phyloP scores from a whole-genome alignment of 2,329 filamentous ascomycete genomes.

The Reticulascus tulasneorum region DNA sequence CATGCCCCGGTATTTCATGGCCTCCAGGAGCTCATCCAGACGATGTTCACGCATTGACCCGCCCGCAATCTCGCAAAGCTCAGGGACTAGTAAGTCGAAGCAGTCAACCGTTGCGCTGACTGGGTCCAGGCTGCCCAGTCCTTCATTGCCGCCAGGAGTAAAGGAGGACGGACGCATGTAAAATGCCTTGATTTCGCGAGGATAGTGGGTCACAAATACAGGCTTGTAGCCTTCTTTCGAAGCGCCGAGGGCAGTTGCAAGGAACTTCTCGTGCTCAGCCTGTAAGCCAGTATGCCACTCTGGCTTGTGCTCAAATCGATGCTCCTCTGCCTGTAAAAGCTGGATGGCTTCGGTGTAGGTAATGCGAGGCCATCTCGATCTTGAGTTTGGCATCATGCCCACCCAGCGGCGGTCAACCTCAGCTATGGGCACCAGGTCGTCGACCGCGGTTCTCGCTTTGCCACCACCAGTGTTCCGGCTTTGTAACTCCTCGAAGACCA shows the following conservation, averaged over 20 bases:
- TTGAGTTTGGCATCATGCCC: constrained; percentile 48
- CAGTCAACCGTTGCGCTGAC: constrained; percentile 67
- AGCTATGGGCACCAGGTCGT: constrained; percentile 38
- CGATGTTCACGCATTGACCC: constrained; percentile 88
- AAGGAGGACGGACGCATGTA: constrained; percentile 46
- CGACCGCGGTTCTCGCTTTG: constrained; percentile 18
- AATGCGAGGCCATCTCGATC: constrained; percentile 67
- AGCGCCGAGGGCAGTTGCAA: constrained; percentile 64
- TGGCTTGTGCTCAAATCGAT: constrained; percentile 64
- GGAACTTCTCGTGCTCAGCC: constrained; percentile 87
- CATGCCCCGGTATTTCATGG: constrained; percentile 68
- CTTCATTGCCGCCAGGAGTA: neutral
- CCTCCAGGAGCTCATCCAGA: constrained; percentile 59
- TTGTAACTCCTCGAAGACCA: constrained; percentile 41
- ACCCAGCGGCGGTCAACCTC: constrained; percentile 68
- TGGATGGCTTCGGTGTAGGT: constrained; percentile 78
- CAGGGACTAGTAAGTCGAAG: constrained; percentile 85
- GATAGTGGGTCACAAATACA: constrained; percentile 91
- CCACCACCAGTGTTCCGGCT: constrained; percentile 11
- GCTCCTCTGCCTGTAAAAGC: constrained; percentile 56
- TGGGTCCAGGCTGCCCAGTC: neutral
- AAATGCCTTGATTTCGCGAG: constrained; percentile 85
- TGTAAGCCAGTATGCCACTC: constrained; percentile 72
- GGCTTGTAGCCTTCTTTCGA: constrained; percentile 52
- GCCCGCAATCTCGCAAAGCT: constrained; percentile 81